Percentiles rank a stretch among this genome's conserved stretches.
Conservation (phyloP, 768 basidiomycete genomes). For the Pleurotus salmoneostramineus region DNA sequence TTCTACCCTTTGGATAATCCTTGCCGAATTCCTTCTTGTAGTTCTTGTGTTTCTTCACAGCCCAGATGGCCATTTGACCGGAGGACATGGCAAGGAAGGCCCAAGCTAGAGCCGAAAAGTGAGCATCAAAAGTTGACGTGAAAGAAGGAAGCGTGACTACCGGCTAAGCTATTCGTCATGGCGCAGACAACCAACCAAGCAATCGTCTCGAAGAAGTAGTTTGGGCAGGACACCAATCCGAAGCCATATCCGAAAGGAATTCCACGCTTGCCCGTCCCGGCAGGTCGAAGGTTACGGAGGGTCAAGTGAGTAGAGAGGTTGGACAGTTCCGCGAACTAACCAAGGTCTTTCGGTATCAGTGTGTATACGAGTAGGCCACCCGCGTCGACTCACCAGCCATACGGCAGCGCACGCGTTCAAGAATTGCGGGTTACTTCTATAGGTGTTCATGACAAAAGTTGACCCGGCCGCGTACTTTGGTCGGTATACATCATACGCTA, state of each 20-base stretch:
- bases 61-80: constrained; percentile 82
- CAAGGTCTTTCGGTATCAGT: background rate
- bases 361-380: background rate
- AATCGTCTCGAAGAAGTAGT: constrained; percentile 90
- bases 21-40: constrained; percentile 95
- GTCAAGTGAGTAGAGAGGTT: constrained; percentile 83
- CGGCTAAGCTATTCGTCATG: constrained; percentile 75
- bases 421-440: constrained; percentile 63
- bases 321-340: constrained; percentile 78
- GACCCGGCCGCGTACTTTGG: constrained; percentile 70
- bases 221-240: constrained; percentile 80
- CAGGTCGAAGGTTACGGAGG: constrained; percentile 79
- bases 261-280: constrained; percentile 72
- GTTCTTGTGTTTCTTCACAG: constrained; percentile 80
- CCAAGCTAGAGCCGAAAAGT: constrained; percentile 34
- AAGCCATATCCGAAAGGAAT: constrained; percentile 95
- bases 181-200: constrained; percentile 67
- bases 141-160: constrained; percentile 41
- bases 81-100: constrained; percentile 62
- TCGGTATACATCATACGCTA: constrained; percentile 80
- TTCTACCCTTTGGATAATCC: constrained; percentile 71
- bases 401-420: constrained; percentile 61
- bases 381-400: constrained; percentile 63
- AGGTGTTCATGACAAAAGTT: constrained; percentile 56
- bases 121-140: background rate